Evolutionary conservation across 1,139 yeast genomes (phyloP), one percentile per base, ranked within the genome.

Genomic region (Candida frijolesensis): DNA sequence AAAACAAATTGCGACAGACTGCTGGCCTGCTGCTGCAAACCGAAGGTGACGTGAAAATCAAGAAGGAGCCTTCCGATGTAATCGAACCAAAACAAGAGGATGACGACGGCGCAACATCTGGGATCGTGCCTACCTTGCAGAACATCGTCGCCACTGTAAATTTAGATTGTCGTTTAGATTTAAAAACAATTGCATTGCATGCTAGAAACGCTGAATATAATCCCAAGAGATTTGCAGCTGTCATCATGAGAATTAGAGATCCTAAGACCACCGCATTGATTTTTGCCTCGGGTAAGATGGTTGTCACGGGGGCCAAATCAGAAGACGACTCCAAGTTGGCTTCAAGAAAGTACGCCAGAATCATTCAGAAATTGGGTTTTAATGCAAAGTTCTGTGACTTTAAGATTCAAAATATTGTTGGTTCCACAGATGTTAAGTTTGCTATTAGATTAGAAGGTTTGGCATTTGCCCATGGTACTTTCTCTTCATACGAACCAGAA

Each of bases 131-230:
- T 42, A 92, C 98, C 0, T 76, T 92, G 60, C 98, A 92, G 71
- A 92, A 94, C 76, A 95, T 94, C 52, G 99, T 94, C 46, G 99
- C 99, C 35, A 94, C 99, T 0, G 99, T 94, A 53, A 94, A 95
- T 66, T 79, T 94, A 68, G 99, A 94, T 62, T 94, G 99, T 70
- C 86, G 98, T 56, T 77, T 94, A 62, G 99, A 95, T 69, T 81
- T 94, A 67, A 94, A 94, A 66, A 95, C 99, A 27, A 95, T 94
- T 68, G 99, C 99, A 0, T 77, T 94, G 58, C 99, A 94, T 71
- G 99, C 99, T 3, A 91, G 99, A 80, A 94, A 94, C 72, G 99
- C 99, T 29, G 99, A 94, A 70, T 94, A 94, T 70, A 94, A 94
- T 64, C 99, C 99, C 48, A 75, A 85, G 74, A 96, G 99, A 77